phyloP scores from a whole-genome alignment of 345 rosid species.

The Fremontodendron californicum region DNA sequence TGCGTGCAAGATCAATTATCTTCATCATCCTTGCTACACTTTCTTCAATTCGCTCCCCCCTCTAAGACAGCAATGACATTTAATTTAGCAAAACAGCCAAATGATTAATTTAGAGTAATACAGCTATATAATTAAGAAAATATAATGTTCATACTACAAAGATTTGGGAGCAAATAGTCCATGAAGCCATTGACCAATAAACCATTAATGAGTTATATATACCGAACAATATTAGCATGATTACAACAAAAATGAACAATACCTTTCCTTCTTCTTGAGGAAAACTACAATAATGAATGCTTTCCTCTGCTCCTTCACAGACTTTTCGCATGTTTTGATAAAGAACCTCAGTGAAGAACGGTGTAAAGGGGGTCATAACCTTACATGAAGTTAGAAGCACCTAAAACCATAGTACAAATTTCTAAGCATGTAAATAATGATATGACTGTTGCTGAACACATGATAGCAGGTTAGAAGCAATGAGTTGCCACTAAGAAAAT shows the following conservation, averaged over 20 bases:
- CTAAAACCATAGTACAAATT: slow-evolving; percentile 37
- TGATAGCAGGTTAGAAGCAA: background rate
- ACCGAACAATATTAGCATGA: background rate
- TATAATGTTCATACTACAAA: background rate
- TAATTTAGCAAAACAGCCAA: background rate
- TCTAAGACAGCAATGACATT: slow-evolving; percentile 37
- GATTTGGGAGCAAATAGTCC: background rate
- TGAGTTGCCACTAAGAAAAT: background rate
- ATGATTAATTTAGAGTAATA: background rate
- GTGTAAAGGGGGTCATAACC: slow-evolving; percentile 99
- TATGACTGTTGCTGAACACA: background rate
- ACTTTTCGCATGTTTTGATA: slow-evolving; percentile 95
- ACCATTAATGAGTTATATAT: background rate
- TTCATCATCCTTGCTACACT: slow-evolving; percentile 97
- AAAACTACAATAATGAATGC: slow-evolving; percentile 80
- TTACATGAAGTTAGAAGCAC: slow-evolving; percentile 92
- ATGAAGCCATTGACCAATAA: background rate
- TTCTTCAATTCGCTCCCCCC: slow-evolving; percentile 79
- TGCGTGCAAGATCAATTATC: slow-evolving; percentile 91
- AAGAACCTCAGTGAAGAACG: slow-evolving; percentile 90
- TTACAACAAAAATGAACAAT: slow-evolving; percentile 12
- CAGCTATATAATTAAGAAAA: background rate
- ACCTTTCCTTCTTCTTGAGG: slow-evolving; percentile 88
- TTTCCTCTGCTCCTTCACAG: slow-evolving; percentile 63
- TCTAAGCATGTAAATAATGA: background rate